These are phyloP conservation scores for Stephania cephalantha DNA, from an alignment of 164 flowering plant species.

Conservation along the genomic window DNA sequence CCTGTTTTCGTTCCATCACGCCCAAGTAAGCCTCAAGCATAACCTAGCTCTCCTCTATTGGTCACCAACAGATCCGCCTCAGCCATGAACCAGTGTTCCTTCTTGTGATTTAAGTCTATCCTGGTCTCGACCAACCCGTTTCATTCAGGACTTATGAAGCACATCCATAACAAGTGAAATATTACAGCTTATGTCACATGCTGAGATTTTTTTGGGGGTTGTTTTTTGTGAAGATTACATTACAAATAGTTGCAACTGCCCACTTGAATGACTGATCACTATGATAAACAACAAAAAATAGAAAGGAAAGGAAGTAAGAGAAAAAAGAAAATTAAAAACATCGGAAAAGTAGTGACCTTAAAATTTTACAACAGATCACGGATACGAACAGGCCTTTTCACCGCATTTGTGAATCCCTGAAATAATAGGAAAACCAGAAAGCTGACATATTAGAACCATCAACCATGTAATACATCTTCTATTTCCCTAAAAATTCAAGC, in stretches of 20 bases:
- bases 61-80: too few species aligned
- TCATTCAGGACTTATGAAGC: too few species aligned
- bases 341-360: not conserved
- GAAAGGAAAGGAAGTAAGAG: not conserved
- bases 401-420: slow-evolving; percentile 93
- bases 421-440: slow-evolving; percentile 2
- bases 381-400: slow-evolving; percentile 76
- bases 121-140: too few species aligned
- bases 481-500: not conserved
- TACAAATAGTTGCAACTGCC: not conserved
- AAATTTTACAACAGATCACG: slow-evolving; percentile 52
- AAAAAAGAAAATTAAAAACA: not conserved
- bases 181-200: too few species aligned
- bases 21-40: too few species aligned
- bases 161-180: too few species aligned
- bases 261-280: slow-evolving; percentile 4
- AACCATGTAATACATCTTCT: not conserved
- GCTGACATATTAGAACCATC: not conserved
- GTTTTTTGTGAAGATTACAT: not conserved
- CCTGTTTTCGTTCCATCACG: too few species aligned
- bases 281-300: not conserved
- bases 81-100: too few species aligned
- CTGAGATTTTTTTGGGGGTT: too few species aligned
- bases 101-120: too few species aligned
- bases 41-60: too few species aligned